These are phyloP conservation scores for Yamadazyma tumulicola DNA, from an alignment of 805 yeast genomes.

Conservation along the genomic window DNA sequence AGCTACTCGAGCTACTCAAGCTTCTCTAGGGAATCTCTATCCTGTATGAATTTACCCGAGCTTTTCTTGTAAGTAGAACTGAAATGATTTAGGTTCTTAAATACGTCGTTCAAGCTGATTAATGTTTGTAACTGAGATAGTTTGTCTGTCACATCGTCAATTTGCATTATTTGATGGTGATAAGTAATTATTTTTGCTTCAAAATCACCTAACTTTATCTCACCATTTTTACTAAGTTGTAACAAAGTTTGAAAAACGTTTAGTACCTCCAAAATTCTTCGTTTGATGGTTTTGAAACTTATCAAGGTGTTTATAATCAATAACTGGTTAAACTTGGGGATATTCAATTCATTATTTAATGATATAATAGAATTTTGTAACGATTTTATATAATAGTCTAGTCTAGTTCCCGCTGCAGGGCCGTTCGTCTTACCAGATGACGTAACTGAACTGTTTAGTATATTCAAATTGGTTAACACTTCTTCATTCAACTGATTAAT, in stretches of 20 bases:
- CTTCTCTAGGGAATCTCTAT: constrained; percentile 5
- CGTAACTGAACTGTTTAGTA: constrained; percentile 27
- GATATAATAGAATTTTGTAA: constrained; percentile 56
- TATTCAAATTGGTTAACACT: constrained; percentile 47
- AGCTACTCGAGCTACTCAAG: too few relatives aligned
- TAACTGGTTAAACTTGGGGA: constrained; percentile 17
- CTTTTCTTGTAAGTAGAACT: constrained; percentile 49
- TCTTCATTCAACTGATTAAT: constrained; percentile 48
- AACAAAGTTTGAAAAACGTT: constrained; percentile 42
- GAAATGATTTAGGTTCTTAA: constrained; percentile 50
- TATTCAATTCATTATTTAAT: constrained; percentile 44
- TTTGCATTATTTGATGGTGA: constrained; percentile 7
- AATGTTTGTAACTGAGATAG: constrained; percentile 45
- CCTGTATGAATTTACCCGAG: constrained; percentile 21
- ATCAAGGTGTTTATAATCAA: constrained; percentile 30
- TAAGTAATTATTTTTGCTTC: constrained; percentile 7
- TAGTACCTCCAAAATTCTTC: constrained; percentile 44
- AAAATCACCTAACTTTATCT: constrained; percentile 7
- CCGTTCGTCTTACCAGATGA: constrained; percentile 8
- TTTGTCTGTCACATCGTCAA: constrained; percentile 28
- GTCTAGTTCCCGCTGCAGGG: constrained; percentile 23
- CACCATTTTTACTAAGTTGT: constrained; percentile 6
- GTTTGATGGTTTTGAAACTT: constrained; percentile 42
- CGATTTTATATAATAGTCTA: constrained; percentile 65
- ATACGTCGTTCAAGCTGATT: constrained; percentile 48